Evolutionary conservation across 176 grass and related monocot species (phyloP), one percentile per base, ranked within the genome.

Genomic region (Bolboschoenus planiculmis): DNA sequence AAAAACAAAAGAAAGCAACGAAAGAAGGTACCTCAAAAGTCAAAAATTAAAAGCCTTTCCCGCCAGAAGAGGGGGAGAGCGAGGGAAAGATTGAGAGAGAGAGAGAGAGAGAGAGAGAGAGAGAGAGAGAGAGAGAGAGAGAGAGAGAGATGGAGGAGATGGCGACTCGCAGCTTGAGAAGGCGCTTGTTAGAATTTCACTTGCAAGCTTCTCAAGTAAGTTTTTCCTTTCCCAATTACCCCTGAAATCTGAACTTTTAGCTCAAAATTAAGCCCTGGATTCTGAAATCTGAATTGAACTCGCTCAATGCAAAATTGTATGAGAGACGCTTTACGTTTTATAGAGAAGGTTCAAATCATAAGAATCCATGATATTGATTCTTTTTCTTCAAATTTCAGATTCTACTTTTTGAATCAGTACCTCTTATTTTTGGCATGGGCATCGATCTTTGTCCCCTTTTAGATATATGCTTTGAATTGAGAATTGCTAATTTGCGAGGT

Each of bases 121-220:
- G 82, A 74, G 55, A n/a, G 4, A 35, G 24, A 35, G n/a, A 55
- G n/a, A 33, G 60, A 13, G n/a, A 6, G n/a, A 26, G 23, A 24
- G 61, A 46, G 14, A 63, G 24, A 63, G 30, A 47, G 60, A 71
- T 50, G 75, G 82, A 74, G 55, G 46, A 13, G 64, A 73, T 37
- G 36, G 59, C 44, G 50, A 64, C 79, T 66, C 67, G 31, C 2
- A 35, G 56, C 24, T 61, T 85, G 67, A 67, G 84, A 10, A 61
- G 81, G 33, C 67, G 78, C 23, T 64, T 89, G 24, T 34, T 89
- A 10, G 58, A 86, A 39, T 85, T 89, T 68, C 84, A 85, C 57
- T 74, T 89, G 7, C 44, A 79, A 24, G 83, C 87, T 18, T 58
- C 84, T 37, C 24, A 51, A 9, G 87, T 86, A 78, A 65, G 43